These are phyloP conservation scores for Pilatotrama ljubarskyi DNA, from an alignment of 768 basidiomycete genomes.

Conservation along the genomic window DNA sequence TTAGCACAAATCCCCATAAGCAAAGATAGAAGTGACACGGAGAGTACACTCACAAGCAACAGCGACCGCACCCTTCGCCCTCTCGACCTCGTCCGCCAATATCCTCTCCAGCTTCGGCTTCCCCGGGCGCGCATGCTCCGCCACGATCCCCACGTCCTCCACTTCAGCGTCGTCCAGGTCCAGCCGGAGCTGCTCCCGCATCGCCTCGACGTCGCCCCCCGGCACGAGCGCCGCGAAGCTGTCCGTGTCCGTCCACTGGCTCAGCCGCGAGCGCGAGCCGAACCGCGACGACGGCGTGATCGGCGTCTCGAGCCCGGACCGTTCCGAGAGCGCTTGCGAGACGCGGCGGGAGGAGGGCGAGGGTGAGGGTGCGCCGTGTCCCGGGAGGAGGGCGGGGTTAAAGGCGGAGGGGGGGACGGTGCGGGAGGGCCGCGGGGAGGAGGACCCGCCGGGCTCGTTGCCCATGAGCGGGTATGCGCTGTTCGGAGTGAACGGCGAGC, in stretches of 20 bases:
- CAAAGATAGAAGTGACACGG: no score
- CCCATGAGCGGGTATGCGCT: constrained; percentile 16
- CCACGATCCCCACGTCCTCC: constrained; percentile 54
- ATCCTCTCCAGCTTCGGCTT: constrained; percentile 65
- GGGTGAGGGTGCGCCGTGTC: background rate
- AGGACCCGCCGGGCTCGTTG: background rate
- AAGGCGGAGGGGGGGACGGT: background rate
- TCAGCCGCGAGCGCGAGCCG: constrained; percentile 20
- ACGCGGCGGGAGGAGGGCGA: background rate
- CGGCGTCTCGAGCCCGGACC: constrained; percentile 7
- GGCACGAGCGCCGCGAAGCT: constrained; percentile 31
- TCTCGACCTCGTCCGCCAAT: constrained; percentile 62
- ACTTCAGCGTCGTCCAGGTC: constrained; percentile 60
- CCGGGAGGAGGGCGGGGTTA: background rate
- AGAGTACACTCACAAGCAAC: constrained; percentile 74
- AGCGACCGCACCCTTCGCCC: constrained; percentile 53
- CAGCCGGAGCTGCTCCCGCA: constrained; percentile 37
- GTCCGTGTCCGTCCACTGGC: constrained; percentile 28
- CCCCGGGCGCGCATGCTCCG: constrained; percentile 65
- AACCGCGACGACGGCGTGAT: constrained; percentile 5
- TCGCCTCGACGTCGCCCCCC: constrained; percentile 19
- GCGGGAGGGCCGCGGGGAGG: constrained; percentile 5
- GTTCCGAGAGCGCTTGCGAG: constrained; percentile 12
- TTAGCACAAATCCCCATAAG: no score
- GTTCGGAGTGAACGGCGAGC: background rate